Base-by-base conservation (phyloP, 2,329 filamentous ascomycete genomes). In the Neoascochyta sp. region DNA sequence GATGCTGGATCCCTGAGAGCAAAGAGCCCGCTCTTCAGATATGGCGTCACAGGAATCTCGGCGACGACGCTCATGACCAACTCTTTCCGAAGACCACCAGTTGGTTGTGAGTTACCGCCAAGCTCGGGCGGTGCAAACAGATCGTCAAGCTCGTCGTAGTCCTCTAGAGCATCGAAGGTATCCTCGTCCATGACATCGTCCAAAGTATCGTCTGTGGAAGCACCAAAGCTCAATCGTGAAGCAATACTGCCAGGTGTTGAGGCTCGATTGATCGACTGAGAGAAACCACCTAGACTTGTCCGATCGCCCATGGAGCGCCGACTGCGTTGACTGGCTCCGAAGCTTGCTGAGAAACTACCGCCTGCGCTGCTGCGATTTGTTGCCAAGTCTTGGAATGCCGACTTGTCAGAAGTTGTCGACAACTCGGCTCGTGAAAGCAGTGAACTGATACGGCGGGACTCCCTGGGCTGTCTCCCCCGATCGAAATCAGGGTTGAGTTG, bases 401-500 rank as follows among this genome's bases (percentile, higher is more conserved):
- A 74, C 50, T 85, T 76, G 47, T 94, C 88, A 44, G 90, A 85
- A 10, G 83, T 92, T 7, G 86, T 82, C 0, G 86, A 90, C 12
- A 95, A 69, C 56, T 95, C 90, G 17, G 86, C 84, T 50, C 90
- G 76, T 10, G 89, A 89, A 30, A 95, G 71, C 65, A 95, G 76
- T 10, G 90, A 96, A 66, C 92, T 98, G 15, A 96, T 83, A 28
- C 92, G 78, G 23, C 92, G 79, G n/a, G 76, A 78, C 23, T 77
- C 73, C 41, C 74, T 74, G 11, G 74, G 71, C 25, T 74, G 70
- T 16, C 73, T 70, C 17, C 74, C 67, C 32, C 59, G 53, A 22
- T 65, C 62, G 28, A 62, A 71, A 28, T 70, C 68, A 11, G 69
- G 69, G 36, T 73, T 70, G 32, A 73, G 61, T 28, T 69, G 68